Base-by-base conservation (phyloP, 805 yeast species). In the Vanderwaltozyma tropicalis region DNA sequence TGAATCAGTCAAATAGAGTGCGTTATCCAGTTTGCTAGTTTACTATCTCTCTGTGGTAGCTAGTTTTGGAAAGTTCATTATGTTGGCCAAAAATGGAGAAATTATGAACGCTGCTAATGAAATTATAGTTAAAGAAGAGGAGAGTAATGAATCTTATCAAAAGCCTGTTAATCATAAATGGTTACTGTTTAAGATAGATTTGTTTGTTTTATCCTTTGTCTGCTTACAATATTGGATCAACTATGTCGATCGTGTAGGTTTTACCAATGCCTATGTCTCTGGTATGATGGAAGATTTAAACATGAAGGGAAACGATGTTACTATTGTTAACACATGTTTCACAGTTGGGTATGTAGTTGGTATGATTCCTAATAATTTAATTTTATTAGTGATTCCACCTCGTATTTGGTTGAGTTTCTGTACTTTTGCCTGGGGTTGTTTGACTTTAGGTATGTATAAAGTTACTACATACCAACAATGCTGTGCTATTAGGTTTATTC, bases 281-380 rank as follows among this genome's bases (percentile, higher is more conserved):
- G 84, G 84, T 9, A 73, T 78, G 81, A 67, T 73, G 45, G 75
- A 74, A 40, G 81, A 71, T 37, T 46, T 74, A 39, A 45, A 58
- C 3, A 61, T 74, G 64, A 42, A 50, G 29, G 76, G 76, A 11
- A 56, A 70, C 41, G 68, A 75, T 39, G 68, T 65, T 43, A 74
- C 75, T 48, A 42, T 70, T 29, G 62, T 75, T 37, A 72, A 70
- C 41, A 74, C 80, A 0, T 67, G 72, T 36, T 77, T 74, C 55
- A 74, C 71, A 17, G 67, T 74, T 8, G 87, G 86, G 3, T 75
- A 76, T 50, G 69, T 72, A 22, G 62, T 78, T 15, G 77, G 76
- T 8, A 71, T 76, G 66, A 55, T 79, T 27, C 87, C 87, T 2
- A 69, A 76, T 47, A 76, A 77, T 45, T 43, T 78, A 44, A 63